These are phyloP conservation scores for Podila verticillata DNA, from an alignment of 192 early-diverging fungal genomes.

Conservation along the genomic window DNA sequence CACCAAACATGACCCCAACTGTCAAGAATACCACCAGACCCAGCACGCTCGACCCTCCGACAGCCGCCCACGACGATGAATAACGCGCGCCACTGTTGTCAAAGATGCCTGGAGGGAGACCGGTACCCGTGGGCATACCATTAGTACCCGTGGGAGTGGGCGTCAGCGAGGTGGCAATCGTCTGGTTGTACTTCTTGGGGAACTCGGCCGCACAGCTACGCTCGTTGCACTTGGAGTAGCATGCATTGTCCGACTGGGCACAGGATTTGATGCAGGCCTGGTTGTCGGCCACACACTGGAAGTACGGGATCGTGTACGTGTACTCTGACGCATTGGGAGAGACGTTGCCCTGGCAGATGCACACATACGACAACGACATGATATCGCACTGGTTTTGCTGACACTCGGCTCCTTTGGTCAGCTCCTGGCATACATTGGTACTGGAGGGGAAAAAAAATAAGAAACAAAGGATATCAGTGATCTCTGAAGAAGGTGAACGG, in stretches of 20 bases:
- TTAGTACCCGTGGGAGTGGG: conserved; percentile 10
- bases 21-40: conserved; percentile 41
- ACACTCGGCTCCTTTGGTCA: conserved; percentile 27
- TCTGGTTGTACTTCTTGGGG: conserved; percentile 49
- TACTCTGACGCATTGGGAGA: conserved; percentile 43
- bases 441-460: background rate
- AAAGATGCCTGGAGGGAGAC: conserved; percentile 26
- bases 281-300: conserved; percentile 25
- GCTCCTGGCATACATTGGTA: conserved; percentile 43
- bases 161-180: conserved; percentile 19
- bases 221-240: conserved; percentile 21
- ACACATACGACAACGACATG: conserved; percentile 16
- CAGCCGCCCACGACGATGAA: conserved; percentile 4
- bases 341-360: conserved; percentile 30
- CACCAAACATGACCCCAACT: conserved; percentile 33
- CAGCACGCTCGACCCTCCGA: conserved; percentile 38
- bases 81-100: conserved; percentile 12
- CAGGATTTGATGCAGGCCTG: conserved; percentile 24
- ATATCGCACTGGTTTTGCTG: conserved; percentile 34
- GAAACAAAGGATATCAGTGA: background rate
- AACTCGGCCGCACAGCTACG: conserved; percentile 37
- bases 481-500: background rate
- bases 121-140: conserved; percentile 7
- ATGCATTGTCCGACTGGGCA: conserved; percentile 23
- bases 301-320: conserved; percentile 48